Evolutionary conservation across 331 rosid genomes (phyloP).

Genomic region (Malus hybrid): DNA sequence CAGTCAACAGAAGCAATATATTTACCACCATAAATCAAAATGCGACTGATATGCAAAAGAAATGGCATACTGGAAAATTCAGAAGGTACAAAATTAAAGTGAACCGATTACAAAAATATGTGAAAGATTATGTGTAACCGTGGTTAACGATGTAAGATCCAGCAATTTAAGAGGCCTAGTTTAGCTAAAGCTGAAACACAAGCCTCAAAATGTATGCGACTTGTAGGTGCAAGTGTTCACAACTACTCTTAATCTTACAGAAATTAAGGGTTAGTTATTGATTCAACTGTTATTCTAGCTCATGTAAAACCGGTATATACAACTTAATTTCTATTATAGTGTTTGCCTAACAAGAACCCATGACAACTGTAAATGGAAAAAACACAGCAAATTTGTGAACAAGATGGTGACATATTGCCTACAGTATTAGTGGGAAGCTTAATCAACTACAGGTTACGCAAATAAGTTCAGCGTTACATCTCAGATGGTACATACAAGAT

Average conservation of each 20-base stretch:
- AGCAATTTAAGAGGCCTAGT: neutral
- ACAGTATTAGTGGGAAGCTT: constrained; percentile 16
- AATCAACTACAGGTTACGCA: constrained; percentile 6
- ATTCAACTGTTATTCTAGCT: neutral
- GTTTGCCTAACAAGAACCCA: neutral
- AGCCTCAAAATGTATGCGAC: neutral
- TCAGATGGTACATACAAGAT: constrained; percentile 11
- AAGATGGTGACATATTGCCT: neutral
- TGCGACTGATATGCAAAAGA: neutral
- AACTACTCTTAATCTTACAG: neutral
- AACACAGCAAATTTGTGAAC: neutral
- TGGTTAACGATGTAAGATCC: neutral
- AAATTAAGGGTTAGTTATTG: neutral
- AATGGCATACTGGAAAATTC: neutral
- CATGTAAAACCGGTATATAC: neutral
- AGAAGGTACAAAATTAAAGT: neutral
- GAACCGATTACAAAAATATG: neutral
- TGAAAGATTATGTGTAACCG: neutral
- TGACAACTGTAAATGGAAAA: neutral
- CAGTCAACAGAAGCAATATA: constrained; percentile 22
- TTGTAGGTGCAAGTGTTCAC: neutral
- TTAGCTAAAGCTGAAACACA: neutral
- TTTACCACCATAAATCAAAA: constrained; percentile 6
- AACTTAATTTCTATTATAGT: neutral
- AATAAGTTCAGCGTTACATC: neutral